These are phyloP conservation scores for Cucurbita pepo DNA, from an alignment of 306 rosid species.

Conservation along the genomic window DNA sequence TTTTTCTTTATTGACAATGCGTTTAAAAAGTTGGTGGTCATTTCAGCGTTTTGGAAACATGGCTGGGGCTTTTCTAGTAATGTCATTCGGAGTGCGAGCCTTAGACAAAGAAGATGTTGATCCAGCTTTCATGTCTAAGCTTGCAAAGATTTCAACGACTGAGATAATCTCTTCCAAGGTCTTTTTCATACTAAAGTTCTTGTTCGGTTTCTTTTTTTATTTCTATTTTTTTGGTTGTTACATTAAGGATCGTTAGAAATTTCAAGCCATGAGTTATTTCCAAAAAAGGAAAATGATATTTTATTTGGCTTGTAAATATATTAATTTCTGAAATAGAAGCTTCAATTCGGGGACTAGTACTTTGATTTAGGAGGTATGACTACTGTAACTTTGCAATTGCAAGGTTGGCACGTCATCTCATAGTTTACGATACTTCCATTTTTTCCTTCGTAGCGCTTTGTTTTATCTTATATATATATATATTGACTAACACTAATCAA, in stretches of 20 bases:
- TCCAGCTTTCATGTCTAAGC: conserved; percentile 58
- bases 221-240: background rate
- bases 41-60: conserved; percentile 77
- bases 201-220: background rate
- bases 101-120: conserved; percentile 51
- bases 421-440: background rate
- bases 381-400: background rate
- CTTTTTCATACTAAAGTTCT: background rate
- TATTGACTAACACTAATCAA: background rate
- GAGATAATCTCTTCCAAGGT: conserved; percentile 90
- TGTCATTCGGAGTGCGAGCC: conserved; percentile 77
- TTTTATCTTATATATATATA: background rate
- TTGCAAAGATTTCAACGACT: conserved; percentile 83
- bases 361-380: background rate
- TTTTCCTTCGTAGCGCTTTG: background rate
- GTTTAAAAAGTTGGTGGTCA: background rate
- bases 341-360: background rate
- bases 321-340: background rate
- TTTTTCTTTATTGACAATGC: background rate
- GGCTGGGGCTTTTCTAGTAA: conserved; percentile 92
- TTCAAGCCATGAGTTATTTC: background rate
- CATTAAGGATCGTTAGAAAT: background rate
- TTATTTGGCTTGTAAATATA: background rate
- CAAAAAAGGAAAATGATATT: background rate
- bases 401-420: background rate